phyloP scores from a whole-genome alignment of 768 basidiomycete genomes.

The Podaxis rugospora region DNA sequence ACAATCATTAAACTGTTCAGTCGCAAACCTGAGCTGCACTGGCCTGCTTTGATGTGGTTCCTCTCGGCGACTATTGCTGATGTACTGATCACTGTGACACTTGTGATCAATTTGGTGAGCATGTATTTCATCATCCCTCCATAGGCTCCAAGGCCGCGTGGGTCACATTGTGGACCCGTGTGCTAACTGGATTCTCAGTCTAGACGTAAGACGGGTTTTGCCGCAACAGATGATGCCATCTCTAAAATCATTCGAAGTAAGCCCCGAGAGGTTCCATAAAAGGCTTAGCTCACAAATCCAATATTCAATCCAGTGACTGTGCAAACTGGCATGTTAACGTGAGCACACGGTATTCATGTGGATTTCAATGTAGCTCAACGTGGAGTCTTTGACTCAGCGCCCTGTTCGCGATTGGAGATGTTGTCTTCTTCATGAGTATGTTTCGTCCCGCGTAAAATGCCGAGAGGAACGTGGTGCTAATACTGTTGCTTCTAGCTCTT shows the following conservation, averaged over 20 bases:
- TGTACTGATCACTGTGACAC: conserved; percentile 34
- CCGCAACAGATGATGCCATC: conserved; percentile 38
- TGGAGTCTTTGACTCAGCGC: conserved; percentile 21
- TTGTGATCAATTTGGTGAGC: conserved; percentile 34
- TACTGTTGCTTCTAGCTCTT: conserved; percentile 22
- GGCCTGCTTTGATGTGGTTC: conserved; percentile 41
- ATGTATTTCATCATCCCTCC: neutral
- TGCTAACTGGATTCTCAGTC: conserved; percentile 18
- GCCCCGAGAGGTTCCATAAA: conserved; percentile 3
- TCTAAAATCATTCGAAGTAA: conserved; percentile 29
- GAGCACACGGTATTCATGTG: conserved; percentile 2
- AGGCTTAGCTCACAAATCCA: conserved; percentile 3
- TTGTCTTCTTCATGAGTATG: conserved; percentile 42
- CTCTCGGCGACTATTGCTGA: conserved; percentile 37
- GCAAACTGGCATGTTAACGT: conserved; percentile 40
- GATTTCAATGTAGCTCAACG: neutral
- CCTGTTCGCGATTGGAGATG: conserved; percentile 36
- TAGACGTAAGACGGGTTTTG: conserved; percentile 35
- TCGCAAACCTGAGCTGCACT: conserved; percentile 39
- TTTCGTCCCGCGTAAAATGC: conserved; percentile 2
- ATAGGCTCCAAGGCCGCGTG: neutral
- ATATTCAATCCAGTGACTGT: conserved; percentile 29
- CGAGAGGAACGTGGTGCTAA: neutral
- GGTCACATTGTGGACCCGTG: neutral
- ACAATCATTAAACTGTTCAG: conserved; percentile 30